Percentiles rank a stretch among this genome's conserved stretches.
Evolutionary conservation across 2,329 filamentous ascomycete species (phyloP).

Genomic region (Trichoderma sp.): DNA sequence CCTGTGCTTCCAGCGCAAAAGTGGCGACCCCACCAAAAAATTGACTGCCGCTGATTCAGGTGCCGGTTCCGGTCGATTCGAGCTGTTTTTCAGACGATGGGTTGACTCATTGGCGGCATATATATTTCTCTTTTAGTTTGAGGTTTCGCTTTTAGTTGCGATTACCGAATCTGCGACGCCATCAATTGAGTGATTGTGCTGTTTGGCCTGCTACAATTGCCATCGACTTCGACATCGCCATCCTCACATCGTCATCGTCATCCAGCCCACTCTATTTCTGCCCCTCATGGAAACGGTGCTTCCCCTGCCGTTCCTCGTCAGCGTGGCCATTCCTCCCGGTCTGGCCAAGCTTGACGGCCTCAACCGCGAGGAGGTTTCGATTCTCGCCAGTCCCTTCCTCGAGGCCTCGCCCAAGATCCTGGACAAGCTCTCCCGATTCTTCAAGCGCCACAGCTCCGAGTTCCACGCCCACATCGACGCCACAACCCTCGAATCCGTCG

Average conservation of each 20-base stretch:
- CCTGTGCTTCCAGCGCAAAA: not conserved
- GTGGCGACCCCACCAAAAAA: conserved; percentile 31
- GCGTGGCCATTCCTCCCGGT: conserved; percentile 56
- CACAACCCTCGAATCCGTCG: conserved; percentile 66
- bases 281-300: conserved; percentile 65
- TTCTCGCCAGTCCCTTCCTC: conserved; percentile 63
- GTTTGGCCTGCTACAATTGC: not conserved
- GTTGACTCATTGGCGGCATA: conserved; percentile 25
- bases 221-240: not conserved
- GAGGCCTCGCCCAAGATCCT: conserved; percentile 55
- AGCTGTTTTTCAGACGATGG: conserved; percentile 22
- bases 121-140: not conserved
- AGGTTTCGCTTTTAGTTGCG: not conserved
- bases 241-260: not conserved
- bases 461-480: conserved; percentile 76
- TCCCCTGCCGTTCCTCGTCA: conserved; percentile 65
- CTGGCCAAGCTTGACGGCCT: conserved; percentile 57
- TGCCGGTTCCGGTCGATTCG: conserved; percentile 24
- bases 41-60: conserved; percentile 28
- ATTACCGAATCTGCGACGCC: not conserved
- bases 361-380: conserved; percentile 59
- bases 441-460: conserved; percentile 54
- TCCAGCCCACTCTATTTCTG: conserved; percentile 19
- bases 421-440: conserved; percentile 51
- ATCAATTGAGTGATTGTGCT: not conserved